Evolutionary conservation across 2,329 filamentous ascomycete species (phyloP).

Genomic region (Pseudofabraea citricarpa): DNA sequence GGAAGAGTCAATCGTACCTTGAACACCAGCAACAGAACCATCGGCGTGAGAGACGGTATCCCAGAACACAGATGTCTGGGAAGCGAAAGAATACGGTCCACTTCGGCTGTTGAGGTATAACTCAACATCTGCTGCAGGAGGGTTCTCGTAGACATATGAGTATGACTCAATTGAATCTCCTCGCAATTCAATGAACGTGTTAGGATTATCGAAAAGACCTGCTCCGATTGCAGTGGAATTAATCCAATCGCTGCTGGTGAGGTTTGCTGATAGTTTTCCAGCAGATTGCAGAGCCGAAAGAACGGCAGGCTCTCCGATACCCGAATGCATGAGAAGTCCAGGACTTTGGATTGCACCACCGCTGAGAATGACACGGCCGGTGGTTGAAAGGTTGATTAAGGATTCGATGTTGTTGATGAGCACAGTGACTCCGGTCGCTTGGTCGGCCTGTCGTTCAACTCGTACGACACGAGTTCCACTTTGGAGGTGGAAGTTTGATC

Average conservation of each 20-base stretch:
- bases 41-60: constrained; percentile 37
- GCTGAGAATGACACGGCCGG: constrained; percentile 37
- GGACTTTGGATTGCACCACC: constrained; percentile 46
- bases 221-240: constrained; percentile 43
- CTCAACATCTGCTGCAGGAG: constrained; percentile 34
- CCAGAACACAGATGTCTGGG: constrained; percentile 50
- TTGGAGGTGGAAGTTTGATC: constrained; percentile 38
- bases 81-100: constrained; percentile 48
- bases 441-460: constrained; percentile 34
- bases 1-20: constrained; percentile 47
- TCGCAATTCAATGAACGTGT: constrained; percentile 46
- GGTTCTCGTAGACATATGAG: constrained; percentile 39
- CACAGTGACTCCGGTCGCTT: constrained; percentile 38
- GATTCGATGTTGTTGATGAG: constrained; percentile 25
- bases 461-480: constrained; percentile 38
- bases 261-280: constrained; percentile 29
- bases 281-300: constrained; percentile 27
- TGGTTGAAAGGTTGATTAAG: constrained; percentile 12
- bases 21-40: constrained; percentile 38
- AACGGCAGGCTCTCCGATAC: constrained; percentile 36
- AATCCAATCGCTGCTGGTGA: constrained; percentile 36
- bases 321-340: constrained; percentile 46
- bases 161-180: constrained; percentile 40
- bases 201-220: constrained; percentile 51
- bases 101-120: constrained; percentile 43